Base-by-base conservation (phyloP, 2,329 filamentous ascomycete genomes). In the Hypoxylon sp. region DNA sequence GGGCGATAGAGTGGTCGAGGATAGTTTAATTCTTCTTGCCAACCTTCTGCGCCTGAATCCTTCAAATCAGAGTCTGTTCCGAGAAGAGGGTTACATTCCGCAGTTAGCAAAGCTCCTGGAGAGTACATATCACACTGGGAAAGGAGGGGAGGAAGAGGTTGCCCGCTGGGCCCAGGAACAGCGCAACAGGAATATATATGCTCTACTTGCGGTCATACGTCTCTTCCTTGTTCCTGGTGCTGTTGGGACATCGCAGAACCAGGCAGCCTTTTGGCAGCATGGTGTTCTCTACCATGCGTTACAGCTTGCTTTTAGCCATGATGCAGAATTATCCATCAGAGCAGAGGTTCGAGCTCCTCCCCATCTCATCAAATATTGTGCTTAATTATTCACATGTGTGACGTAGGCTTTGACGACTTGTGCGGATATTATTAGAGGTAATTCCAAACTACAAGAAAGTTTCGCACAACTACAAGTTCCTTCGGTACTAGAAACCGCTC, bases 11-110 rank as follows among this genome's bases (percentile, higher is more conserved):
- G 87, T 92, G 11, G 92, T 97, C 2, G 95, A 98, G 78, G 96
- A 99, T 78, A 97, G 94, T 72, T 83, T 99, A 19, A 95, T 96
- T 61, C 83, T 99, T 56, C 83, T 98, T 51, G 93, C 94, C 43
- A 98, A 98, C 77, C 86, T 99, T 11, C 83, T 99, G 27, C 88
- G 91, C 32, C 87, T 94, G 72, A 98, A 98, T 76, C 83, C 90
- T 1, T 96, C 94, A 1, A 99, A 99, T 74, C 96, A 99, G 78
- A 93, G 93, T 9, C 89, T 95, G 60, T 98, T 99, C 78, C 88
- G 95, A 61, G 96, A 99, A 77, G 95, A 92, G 46, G 94, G 93
- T 0, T 94, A 91, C 74, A 88, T 97, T 12, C 85, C 87, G 21
- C 90, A 89, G 71, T 82, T 97, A 50, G 86, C 90, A 14, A 85